phyloP scores from a whole-genome alignment of 805 yeast species.

The Pichia cabralensis region DNA sequence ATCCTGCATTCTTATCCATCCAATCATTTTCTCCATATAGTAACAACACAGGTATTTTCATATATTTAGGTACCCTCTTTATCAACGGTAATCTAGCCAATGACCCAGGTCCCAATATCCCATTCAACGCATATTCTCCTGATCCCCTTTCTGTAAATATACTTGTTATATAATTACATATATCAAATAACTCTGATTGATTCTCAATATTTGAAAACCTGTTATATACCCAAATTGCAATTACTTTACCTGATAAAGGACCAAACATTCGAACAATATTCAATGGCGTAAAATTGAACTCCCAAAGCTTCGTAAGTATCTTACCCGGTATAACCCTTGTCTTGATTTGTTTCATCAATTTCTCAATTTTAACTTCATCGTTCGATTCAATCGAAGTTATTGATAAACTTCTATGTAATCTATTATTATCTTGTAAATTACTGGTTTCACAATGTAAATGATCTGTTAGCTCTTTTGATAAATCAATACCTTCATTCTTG shows the following conservation, averaged over 20 bases:
- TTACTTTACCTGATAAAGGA: constrained; percentile 41
- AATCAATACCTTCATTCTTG: constrained; percentile 21
- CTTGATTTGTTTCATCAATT: constrained; percentile 18
- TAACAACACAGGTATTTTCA: constrained; percentile 41
- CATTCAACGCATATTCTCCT: constrained; percentile 56
- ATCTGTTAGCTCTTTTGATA: constrained; percentile 24
- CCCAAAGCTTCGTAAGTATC: constrained; percentile 39
- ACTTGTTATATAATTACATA: constrained; percentile 48
- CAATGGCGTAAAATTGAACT: constrained; percentile 44
- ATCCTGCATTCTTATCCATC: constrained; percentile 60
- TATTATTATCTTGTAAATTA: too few species aligned
- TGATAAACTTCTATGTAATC: too few species aligned
- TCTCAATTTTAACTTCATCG: constrained; percentile 1
- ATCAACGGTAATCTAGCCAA: constrained; percentile 45
- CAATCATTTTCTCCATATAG: constrained; percentile 61
- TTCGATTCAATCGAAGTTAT: too few species aligned
- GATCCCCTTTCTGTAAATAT: constrained; percentile 45
- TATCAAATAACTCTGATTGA: constrained; percentile 25
- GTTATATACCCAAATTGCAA: constrained; percentile 46
- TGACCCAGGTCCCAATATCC: constrained; percentile 51
- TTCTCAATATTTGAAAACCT: constrained; percentile 28
- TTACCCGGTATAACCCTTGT: constrained; percentile 27
- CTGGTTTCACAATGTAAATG: constrained; percentile 10
- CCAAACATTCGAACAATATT: constrained; percentile 39
- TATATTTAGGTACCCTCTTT: constrained; percentile 37